Base-by-base conservation (phyloP, 257 asterid genomes). In the Solanum dulcamara region DNA sequence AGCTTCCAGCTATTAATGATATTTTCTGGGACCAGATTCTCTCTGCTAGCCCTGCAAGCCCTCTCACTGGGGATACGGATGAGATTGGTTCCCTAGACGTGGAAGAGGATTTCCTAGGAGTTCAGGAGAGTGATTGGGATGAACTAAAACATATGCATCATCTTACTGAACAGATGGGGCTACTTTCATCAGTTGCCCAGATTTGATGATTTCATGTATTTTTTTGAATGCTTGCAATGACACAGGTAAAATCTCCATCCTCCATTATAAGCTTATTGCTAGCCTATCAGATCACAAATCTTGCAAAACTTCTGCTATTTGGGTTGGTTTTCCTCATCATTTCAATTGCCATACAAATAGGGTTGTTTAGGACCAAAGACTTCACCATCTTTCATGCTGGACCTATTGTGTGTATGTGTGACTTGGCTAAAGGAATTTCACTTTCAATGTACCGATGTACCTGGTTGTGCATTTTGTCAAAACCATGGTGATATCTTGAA, bases 1-100 rank as follows among this genome's bases (percentile, higher is more conserved):
- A 91, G 85, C 95, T 92, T 66, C 94, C 98, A 2, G 92, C 94
- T 38, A 94, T 93, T 77, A 88, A 91, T 68, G 97, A 94, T 88
- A 92, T 88, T 55, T 94, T 94, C 88, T 92, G 97, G 98, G 98
- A 93, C 89, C 97, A 94, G 50, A 92, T 94, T 89, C 98, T 94
- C 70, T 90, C 95, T 9, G 87, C 84, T 48, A 88, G 42, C n/a
- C n/a, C n/a, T 38, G 42, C 28, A n/a, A 57, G 91, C 87, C 92
- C 95, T 81, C 88, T 91, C 22, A 35, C 88, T 32, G 94, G 89
- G 81, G 93, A 86, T 81, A 84, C 92, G 4, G 93, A 90, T n/a
- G 94, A 91, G 81, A 87, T 90, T 35, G 84, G 67, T 72, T 57
- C 91, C 81, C 84, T 72, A 75, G 46, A 82, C 42, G 42, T 87